Conservation (phyloP, 345 rosid species). For the Mangifera indica region DNA sequence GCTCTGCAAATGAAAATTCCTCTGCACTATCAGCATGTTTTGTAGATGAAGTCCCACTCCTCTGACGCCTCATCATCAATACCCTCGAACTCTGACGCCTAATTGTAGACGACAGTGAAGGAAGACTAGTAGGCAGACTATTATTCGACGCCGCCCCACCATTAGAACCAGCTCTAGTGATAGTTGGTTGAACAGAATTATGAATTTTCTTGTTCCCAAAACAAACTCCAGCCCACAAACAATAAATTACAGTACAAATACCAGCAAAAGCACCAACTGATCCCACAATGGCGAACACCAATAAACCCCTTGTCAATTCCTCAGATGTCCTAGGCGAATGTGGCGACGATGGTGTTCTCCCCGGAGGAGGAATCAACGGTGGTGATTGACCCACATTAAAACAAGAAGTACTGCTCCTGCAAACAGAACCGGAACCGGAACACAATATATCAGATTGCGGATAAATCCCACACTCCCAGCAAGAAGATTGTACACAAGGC, state of each 20-base stretch:
- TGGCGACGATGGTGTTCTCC: conserved; percentile 10
- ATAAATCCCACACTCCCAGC: conserved; percentile 46
- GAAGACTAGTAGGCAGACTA: conserved; percentile 53
- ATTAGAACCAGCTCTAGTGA: conserved; percentile 60
- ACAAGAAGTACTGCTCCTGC: conserved; percentile 35
- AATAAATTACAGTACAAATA: conserved; percentile 57
- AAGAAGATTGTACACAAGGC: conserved; percentile 55
- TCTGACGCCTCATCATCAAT: conserved; percentile 68
- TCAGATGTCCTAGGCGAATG: conserved; percentile 23
- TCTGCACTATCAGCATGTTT: conserved; percentile 79
- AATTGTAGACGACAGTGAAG: conserved; percentile 63
- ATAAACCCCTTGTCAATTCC: conserved; percentile 50
- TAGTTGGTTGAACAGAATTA: conserved; percentile 91
- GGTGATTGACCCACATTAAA: conserved; percentile 13
- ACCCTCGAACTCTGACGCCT: conserved; percentile 75
- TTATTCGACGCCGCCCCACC: conserved; percentile 47
- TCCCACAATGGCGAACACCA: conserved; percentile 75
- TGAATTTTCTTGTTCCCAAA: conserved; percentile 81
- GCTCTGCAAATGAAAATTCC: conserved; percentile 65
- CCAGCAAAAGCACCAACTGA: conserved; percentile 65
- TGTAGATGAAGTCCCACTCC: conserved; percentile 83
- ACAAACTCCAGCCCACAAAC: conserved; percentile 76
- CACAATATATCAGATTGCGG: conserved; percentile 49
- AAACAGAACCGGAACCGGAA: conserved; percentile 52
- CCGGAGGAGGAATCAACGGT: conserved; percentile 3